Percentiles rank a stretch among this genome's conserved stretches.
These are phyloP conservation scores for Phytopythium chamaehyphon DNA, from an alignment of 352 stramenopile genomes.

Conservation along the genomic window DNA sequence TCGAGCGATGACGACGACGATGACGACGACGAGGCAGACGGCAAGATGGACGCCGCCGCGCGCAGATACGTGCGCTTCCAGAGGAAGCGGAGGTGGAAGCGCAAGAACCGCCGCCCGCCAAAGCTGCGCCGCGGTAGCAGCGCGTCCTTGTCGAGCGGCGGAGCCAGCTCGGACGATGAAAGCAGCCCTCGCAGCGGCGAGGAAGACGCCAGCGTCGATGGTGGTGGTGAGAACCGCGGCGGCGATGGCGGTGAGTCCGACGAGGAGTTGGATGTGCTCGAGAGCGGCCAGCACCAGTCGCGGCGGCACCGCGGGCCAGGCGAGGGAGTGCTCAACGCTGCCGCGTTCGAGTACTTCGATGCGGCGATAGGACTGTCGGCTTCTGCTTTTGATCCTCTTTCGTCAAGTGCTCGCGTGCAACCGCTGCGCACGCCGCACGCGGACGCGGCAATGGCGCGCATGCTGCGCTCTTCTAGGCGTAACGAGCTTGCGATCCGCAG, in stretches of 20 bases:
- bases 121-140: conserved; percentile 1
- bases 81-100: conserved; percentile 1
- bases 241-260: neutral
- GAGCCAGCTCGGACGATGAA: conserved; percentile 2
- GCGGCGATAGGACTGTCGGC: conserved; percentile 50
- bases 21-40: conserved; percentile 2
- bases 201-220: neutral
- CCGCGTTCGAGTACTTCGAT: conserved; percentile 53
- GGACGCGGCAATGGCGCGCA: conserved; percentile 12
- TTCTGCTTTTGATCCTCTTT: conserved; percentile 44
- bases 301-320: neutral
- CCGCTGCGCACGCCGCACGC: conserved; percentile 17
- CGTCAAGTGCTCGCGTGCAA: conserved; percentile 21
- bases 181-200: neutral
- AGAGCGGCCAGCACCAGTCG: neutral
- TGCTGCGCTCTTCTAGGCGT: conserved; percentile 16
- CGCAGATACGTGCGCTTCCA: conserved; percentile 7
- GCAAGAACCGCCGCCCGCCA: neutral
- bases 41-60: conserved; percentile 5
- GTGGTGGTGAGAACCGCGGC: neutral
- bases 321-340: conserved; percentile 40
- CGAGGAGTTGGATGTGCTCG: neutral
- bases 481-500: conserved; percentile 56
- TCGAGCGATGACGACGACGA: neutral
- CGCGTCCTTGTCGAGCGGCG: neutral